Conservation (phyloP, 2,329 filamentous ascomycete genomes). For the Botrytis medusae region DNA sequence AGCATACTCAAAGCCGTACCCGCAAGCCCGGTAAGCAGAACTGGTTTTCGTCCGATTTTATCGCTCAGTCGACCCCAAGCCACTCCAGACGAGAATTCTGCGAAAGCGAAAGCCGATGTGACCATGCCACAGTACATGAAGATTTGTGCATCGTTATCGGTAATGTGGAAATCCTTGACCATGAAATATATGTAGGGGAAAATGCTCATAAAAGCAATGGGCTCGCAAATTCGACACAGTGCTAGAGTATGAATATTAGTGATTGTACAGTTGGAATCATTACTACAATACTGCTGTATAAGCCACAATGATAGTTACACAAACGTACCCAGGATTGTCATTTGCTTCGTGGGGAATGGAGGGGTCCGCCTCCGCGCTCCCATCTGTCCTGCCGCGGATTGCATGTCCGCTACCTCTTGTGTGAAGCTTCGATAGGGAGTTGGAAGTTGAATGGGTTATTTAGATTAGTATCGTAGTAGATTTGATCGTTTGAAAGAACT, state of each 20-base stretch:
- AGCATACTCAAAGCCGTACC: slow-evolving; percentile 93
- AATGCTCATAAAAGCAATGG: slow-evolving; percentile 99
- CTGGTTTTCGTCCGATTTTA: slow-evolving; percentile 86
- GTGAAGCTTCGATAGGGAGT: slow-evolving; percentile 21
- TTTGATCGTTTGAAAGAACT: background rate
- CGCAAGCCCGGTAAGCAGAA: slow-evolving; percentile 82
- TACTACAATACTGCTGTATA: slow-evolving; percentile 5
- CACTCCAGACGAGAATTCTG: slow-evolving; percentile 89
- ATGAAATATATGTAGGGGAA: slow-evolving; percentile 99
- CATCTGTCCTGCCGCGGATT: slow-evolving; percentile 31
- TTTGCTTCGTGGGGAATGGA: slow-evolving; percentile 47
- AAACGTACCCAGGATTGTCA: slow-evolving; percentile 54
- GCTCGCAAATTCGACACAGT: slow-evolving; percentile 93
- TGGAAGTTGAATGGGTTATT: background rate
- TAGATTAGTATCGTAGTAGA: background rate
- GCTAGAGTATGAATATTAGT: slow-evolving; percentile 50
- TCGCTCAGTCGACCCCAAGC: slow-evolving; percentile 94
- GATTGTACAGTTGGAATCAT: background rate
- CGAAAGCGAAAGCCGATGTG: slow-evolving; percentile 92
- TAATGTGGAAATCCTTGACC: slow-evolving; percentile 87
- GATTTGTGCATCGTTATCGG: slow-evolving; percentile 74
- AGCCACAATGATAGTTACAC: slow-evolving; percentile 8
- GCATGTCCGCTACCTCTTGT: slow-evolving; percentile 25
- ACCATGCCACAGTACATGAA: slow-evolving; percentile 94
- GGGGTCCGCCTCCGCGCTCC: slow-evolving; percentile 41